Conservation (phyloP, 2,329 filamentous ascomycete species). For the Myriosclerotinia duriaeana region DNA sequence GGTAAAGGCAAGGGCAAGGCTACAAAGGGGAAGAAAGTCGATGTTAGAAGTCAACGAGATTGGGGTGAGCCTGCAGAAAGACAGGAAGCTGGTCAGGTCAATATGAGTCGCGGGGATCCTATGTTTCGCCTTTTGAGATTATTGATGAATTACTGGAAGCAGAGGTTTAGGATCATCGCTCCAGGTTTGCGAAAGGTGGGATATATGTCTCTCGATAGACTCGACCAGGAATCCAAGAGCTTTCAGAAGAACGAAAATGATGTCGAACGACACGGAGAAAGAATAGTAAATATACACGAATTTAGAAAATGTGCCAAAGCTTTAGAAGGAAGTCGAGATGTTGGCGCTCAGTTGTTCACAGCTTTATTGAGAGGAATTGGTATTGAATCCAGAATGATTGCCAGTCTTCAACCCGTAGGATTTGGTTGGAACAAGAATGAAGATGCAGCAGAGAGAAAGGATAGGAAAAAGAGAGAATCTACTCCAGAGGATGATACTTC, state of each 20-base stretch:
- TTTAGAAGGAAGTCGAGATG: conserved; percentile 79
- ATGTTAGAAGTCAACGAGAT: conserved; percentile 54
- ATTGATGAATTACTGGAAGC: conserved; percentile 84
- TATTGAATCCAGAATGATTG: conserved; percentile 79
- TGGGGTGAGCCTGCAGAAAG: conserved; percentile 71
- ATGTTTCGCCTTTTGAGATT: conserved; percentile 72
- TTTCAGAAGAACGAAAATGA: conserved; percentile 65
- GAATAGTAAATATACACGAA: conserved; percentile 62
- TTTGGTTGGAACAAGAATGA: conserved; percentile 90
- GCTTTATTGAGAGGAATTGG: conserved; percentile 78
- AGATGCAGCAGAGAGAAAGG: conserved; percentile 58
- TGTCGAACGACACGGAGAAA: conserved; percentile 70
- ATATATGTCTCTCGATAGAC: conserved; percentile 74
- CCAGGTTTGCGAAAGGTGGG: conserved; percentile 86
- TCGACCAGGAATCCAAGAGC: conserved; percentile 72
- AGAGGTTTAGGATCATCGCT: conserved; percentile 72
- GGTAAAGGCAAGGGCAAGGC: conserved; percentile 42
- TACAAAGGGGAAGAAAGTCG: conserved; percentile 44
- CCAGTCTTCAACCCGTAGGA: conserved; percentile 80
- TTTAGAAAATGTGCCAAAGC: conserved; percentile 68
- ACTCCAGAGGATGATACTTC: conserved; percentile 45
- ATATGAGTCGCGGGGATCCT: conserved; percentile 82
- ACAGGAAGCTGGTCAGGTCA: conserved; percentile 67
- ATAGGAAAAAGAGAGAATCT: conserved; percentile 33
- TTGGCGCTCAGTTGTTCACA: conserved; percentile 87